These are phyloP conservation scores for Sphagnum tenellum DNA, from an alignment of 225 moss, liverwort and hornwort species.

Conservation along the genomic window DNA sequence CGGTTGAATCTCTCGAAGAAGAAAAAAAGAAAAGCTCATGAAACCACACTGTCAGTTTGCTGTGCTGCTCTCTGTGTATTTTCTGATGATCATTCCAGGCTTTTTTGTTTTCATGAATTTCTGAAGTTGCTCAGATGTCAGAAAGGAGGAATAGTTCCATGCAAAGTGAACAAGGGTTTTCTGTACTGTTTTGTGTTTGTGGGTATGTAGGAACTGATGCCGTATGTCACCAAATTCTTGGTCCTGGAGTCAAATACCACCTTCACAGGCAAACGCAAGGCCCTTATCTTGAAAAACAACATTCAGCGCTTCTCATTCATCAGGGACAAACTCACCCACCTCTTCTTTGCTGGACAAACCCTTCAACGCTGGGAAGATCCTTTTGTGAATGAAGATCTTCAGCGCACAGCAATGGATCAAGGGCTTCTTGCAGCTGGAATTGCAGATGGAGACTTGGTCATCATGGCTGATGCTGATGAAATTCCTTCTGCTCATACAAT, in stretches of 20 bases:
- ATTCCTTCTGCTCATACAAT: constrained; percentile 67
- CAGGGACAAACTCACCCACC: constrained; percentile 38
- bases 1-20: too few species aligned
- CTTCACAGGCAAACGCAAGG: constrained; percentile 65
- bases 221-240: constrained; percentile 54
- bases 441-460: constrained; percentile 48
- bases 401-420: constrained; percentile 35
- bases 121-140: too few species aligned
- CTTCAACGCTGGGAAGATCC: constrained; percentile 35
- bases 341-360: constrained; percentile 27
- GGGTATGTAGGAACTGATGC: constrained; percentile 46
- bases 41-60: too few species aligned
- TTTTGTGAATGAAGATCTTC: constrained; percentile 37
- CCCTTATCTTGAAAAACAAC: constrained; percentile 42
- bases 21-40: too few species aligned
- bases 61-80: too few species aligned
- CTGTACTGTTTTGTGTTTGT: not conserved
- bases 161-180: too few species aligned
- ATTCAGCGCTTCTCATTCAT: constrained; percentile 44
- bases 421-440: constrained; percentile 35
- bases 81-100: too few species aligned
- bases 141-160: too few species aligned
- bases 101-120: too few species aligned
- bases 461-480: constrained; percentile 70
- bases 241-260: constrained; percentile 68